Evolutionary conservation across 108 stramenopile species (phyloP), one percentile per base, ranked within the genome.

Genomic region (Skeletonema grethae): DNA sequence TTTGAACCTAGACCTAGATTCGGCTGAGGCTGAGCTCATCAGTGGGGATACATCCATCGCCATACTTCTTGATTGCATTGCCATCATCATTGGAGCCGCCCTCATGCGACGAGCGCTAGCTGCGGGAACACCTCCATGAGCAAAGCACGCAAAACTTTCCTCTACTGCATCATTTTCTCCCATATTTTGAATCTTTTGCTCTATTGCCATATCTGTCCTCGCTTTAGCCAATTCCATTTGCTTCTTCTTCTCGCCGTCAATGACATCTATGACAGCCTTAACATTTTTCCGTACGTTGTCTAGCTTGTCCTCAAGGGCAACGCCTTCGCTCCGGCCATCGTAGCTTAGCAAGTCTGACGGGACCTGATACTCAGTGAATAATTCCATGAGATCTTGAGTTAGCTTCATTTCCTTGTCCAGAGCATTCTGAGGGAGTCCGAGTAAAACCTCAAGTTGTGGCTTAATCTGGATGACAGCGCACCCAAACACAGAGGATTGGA

Each of bases 341-440:
- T 77, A 96, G 2, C 90, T 88, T 7, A 96, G 46, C 57, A 96
- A 61, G 70, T 94, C 93, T 16, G 88, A 84, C 15, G 96, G 93
- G 39, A 96, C 85, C 73, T 94, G 93, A 65, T 90, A 93, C 20
- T 94, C 89, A 4, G 90, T 70, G 72, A 96, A 95, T 38, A 94
- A 74, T 8, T 77, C 63, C 88, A 94, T 86, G 8, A 96, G 86
- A 66, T 93, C 88, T 68, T 93, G 87, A 1, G 93, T 92, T 13
- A 96, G 80, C 30, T 83, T 69, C 69, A 96, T 91, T 61, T 95
- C 90, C 66, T 96, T 96, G 46, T 93, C 90, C 45, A 96, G 67
- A 4, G 88, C 64, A 61, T 82, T 82, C 20, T 65, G 45, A 9
- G 86, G 88, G 5, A 96, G 79, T 53, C 84, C 73, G 25, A 96